These are phyloP conservation scores for Talaromyces verruculosus DNA, from an alignment of 2,329 filamentous ascomycete genomes.

Conservation along the genomic window DNA sequence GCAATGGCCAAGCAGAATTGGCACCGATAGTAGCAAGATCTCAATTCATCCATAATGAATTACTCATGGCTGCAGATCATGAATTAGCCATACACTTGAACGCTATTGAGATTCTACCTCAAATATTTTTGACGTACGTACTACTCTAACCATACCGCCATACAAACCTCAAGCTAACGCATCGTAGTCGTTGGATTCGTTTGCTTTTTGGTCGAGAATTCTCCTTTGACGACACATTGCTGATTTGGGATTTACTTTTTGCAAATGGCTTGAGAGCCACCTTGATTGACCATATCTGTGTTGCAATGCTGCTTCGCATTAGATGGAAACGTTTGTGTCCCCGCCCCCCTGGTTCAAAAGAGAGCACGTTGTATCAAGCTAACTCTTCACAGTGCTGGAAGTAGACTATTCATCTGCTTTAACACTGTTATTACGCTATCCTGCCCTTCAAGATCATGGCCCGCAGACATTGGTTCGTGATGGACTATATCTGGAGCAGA, in stretches of 20 bases:
- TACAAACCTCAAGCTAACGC: conserved; percentile 18
- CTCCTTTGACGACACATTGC: conserved; percentile 77
- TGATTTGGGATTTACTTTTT: conserved; percentile 89
- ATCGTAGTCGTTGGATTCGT: conserved; percentile 78
- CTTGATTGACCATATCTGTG: conserved; percentile 84
- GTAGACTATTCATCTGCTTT: conserved; percentile 86
- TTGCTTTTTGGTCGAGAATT: conserved; percentile 93
- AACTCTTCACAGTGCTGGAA: conserved; percentile 64
- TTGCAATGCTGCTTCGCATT: conserved; percentile 89
- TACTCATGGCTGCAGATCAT: conserved; percentile 76
- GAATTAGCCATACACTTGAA: conserved; percentile 78
- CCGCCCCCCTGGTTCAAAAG: not conserved
- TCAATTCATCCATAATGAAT: conserved; percentile 79
- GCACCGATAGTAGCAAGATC: conserved; percentile 83
- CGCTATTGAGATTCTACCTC: conserved; percentile 84
- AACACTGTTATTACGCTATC: conserved; percentile 80
- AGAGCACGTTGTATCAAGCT: not conserved
- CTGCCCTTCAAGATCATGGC: conserved; percentile 63
- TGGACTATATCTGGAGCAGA: conserved; percentile 59
- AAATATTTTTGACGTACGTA: conserved; percentile 87
- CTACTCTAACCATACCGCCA: not conserved
- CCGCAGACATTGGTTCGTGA: conserved; percentile 83
- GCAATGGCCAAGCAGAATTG: conserved; percentile 49
- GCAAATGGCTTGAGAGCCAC: conserved; percentile 78
- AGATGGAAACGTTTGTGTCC: conserved; percentile 73